These are phyloP conservation scores for Trypanosoma caninum DNA, from an alignment of 208 protist species.

Conservation along the genomic window DNA sequence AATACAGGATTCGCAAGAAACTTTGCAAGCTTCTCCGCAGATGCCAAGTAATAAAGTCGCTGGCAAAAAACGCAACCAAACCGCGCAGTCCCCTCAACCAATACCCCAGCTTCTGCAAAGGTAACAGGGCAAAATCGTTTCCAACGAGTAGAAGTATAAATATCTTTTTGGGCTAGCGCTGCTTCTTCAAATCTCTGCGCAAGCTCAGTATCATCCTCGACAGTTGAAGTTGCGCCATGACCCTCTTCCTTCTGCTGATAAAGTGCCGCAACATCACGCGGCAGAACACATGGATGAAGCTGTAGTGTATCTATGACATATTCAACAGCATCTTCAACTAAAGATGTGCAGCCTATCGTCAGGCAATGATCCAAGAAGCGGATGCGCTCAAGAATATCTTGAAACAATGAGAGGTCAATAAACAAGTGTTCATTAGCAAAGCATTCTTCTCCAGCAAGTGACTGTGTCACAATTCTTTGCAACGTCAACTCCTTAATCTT, in stretches of 20 bases:
- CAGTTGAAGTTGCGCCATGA: no score
- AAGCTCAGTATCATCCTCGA: no score
- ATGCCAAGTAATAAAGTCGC: slow-evolving; percentile 62
- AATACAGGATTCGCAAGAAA: slow-evolving; percentile 62
- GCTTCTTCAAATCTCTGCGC: background rate
- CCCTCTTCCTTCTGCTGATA: background rate
- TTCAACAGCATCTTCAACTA: slow-evolving; percentile 28
- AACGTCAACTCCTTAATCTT: slow-evolving; percentile 37
- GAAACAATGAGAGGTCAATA: slow-evolving; percentile 24
- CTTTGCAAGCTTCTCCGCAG: slow-evolving; percentile 31
- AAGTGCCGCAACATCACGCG: slow-evolving; percentile 12
- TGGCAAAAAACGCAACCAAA: slow-evolving; percentile 65
- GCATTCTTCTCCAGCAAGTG: slow-evolving; percentile 1
- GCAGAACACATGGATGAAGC: slow-evolving; percentile 38
- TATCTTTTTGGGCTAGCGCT: background rate
- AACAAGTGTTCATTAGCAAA: background rate
- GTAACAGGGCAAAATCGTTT: slow-evolving; percentile 86
- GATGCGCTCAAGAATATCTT: slow-evolving; percentile 19
- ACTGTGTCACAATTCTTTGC: slow-evolving; percentile 1
- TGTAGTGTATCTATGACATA: slow-evolving; percentile 51
- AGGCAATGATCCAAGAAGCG: slow-evolving; percentile 20
- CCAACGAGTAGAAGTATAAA: slow-evolving; percentile 37
- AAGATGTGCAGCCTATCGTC: slow-evolving; percentile 30
- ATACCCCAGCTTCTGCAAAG: slow-evolving; percentile 49
- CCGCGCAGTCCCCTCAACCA: slow-evolving; percentile 66